Evolutionary conservation across 352 stramenopile genomes (phyloP), one percentile per base, ranked within the genome.

Genomic region (Pythium utonaiense): DNA sequence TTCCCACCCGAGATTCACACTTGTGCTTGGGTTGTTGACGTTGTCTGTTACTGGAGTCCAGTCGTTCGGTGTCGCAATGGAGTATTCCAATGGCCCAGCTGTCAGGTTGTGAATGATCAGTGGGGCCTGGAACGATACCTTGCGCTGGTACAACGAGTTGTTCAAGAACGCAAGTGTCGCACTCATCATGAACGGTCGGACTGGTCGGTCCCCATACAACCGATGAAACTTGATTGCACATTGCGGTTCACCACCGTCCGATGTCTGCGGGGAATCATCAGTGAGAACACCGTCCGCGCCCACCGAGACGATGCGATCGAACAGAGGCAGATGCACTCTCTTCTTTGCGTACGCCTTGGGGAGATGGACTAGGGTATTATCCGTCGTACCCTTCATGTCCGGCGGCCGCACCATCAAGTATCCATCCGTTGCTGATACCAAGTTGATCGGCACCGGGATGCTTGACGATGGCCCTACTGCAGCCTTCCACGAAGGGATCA

Each of bases 91-190:
- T 22, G 79, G 66, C 19, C 71, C 81, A 38, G 85, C 83, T 0
- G 79, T 91, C 13, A 94, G 45, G 62, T 94, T 94, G 40, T 91
- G 83, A 19, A 94, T 70, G n/a, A 91, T 77, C 28, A 94, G 66
- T 12, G 83, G 81, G n/a, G 85, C 74, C 33, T 89, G 69, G 49
- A 94, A 94, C 3, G 80, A 83, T 13, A 94, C 64, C 33, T 78
- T 89, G 17, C 83, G 85, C 49, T 90, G 76, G 45, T 91, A 91
- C 25, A 91, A 36, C 19, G 75, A 80, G 53, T 65, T 73, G 47
- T 69, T 87, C 10, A 74, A 69, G 47, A 57, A 86, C 4, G 77
- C 82, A 6, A 93, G 55, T 9, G 69, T 88, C 24, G 75, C 78
- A 49, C 69, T 83, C 78, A 92, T 84, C 73, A 91, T 86, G 54